phyloP scores from a whole-genome alignment of 2,329 filamentous ascomycete genomes.

The Hymenoscyphus salicellus region DNA sequence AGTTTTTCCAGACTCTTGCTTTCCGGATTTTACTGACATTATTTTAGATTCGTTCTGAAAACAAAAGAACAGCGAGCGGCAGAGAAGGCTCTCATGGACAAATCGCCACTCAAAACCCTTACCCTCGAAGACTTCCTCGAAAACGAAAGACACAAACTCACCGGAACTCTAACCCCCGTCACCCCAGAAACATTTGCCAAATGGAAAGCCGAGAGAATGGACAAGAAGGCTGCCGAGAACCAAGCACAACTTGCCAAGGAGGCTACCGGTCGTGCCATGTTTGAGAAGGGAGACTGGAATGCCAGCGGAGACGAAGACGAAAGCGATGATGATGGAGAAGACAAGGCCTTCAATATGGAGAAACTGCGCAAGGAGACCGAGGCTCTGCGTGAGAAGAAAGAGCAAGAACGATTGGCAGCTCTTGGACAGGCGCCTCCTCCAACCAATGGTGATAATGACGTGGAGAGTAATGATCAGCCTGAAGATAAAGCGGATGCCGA shows the following conservation, averaged over 20 bases:
- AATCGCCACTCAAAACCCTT: constrained; percentile 88
- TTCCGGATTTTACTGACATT: constrained; percentile 28
- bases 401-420: constrained; percentile 63
- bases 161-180: constrained; percentile 86
- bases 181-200: constrained; percentile 89
- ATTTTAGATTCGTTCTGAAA: constrained; percentile 81
- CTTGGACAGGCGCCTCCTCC: constrained; percentile 17
- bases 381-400: constrained; percentile 66
- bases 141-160: constrained; percentile 92
- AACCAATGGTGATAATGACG: constrained; percentile 23
- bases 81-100: constrained; percentile 94
- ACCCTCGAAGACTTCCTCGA: constrained; percentile 97
- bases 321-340: constrained; percentile 46
- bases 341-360: constrained; percentile 71
- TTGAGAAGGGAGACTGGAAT: constrained; percentile 93
- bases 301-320: constrained; percentile 56
- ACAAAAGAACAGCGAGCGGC: constrained; percentile 94
- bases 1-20: constrained; percentile 39
- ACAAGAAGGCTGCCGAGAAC: constrained; percentile 94
- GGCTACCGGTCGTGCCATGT: constrained; percentile 88
- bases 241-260: constrained; percentile 90
- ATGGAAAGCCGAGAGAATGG: constrained; percentile 91
- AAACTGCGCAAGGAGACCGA: constrained; percentile 84
- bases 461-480: constrained; percentile 17
- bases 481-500: constrained; percentile 19